Conservation (phyloP, 495 filamentous ascomycete species). For the Trichocladium uniseriatum region DNA sequence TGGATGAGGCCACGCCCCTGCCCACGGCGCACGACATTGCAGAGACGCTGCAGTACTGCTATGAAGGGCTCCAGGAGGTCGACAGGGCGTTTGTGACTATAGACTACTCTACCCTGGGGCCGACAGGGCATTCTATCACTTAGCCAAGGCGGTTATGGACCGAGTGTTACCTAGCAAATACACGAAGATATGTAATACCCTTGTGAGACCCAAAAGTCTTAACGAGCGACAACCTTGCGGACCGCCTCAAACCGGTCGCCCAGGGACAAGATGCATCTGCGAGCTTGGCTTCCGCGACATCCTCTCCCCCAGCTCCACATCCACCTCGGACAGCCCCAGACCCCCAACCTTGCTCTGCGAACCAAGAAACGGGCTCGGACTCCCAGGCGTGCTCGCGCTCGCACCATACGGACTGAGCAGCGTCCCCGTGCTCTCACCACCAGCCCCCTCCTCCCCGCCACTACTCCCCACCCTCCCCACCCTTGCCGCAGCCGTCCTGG, state of each 20-base stretch:
- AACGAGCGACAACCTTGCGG: too few relatives aligned
- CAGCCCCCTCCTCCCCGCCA: neutral
- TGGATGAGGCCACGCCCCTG: conserved; percentile 34
- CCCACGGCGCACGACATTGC: conserved; percentile 37
- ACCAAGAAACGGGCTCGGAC: conserved; percentile 9
- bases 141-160: too few relatives aligned
- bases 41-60: conserved; percentile 44
- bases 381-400: neutral
- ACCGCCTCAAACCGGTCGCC: neutral
- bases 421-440: neutral
- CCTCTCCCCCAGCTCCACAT: conserved; percentile 16
- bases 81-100: conserved; percentile 42
- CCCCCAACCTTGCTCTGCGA: neutral
- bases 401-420: conserved; percentile 6
- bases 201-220: too few relatives aligned
- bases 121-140: conserved; percentile 10
- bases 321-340: conserved; percentile 1
- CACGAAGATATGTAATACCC: too few relatives aligned
- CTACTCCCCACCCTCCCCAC: neutral
- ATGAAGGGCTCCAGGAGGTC: conserved; percentile 33
- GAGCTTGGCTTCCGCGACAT: conserved; percentile 5
- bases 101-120: conserved; percentile 27
- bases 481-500: neutral
- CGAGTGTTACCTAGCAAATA: too few relatives aligned
- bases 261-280: conserved; percentile 8